These are phyloP conservation scores for Draba incana DNA, from an alignment of 345 rosid species.

Conservation along the genomic window DNA sequence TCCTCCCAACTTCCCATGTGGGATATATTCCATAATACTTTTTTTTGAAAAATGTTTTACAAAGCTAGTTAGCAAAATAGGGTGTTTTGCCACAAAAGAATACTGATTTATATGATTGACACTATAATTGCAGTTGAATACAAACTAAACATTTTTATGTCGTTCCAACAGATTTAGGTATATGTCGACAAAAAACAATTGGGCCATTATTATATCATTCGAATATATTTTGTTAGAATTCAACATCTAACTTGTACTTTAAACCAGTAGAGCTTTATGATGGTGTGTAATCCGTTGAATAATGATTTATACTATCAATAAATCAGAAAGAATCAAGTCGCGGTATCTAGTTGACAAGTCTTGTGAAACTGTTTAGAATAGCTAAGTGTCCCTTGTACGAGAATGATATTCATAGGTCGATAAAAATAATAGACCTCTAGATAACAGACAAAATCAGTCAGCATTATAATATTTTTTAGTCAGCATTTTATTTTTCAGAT, in stretches of 20 bases:
- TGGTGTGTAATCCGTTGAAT: neutral
- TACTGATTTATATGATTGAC: no score
- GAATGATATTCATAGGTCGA: slow-evolving; percentile 12
- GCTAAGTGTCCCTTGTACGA: slow-evolving; percentile 13
- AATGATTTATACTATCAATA: neutral
- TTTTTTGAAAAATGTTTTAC: no score
- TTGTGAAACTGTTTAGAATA: slow-evolving; percentile 6
- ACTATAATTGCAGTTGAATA: no score
- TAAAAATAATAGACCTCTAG: slow-evolving; percentile 1
- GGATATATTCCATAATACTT: no score
- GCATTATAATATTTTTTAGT: neutral
- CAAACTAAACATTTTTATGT: no score
- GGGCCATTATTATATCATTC: no score
- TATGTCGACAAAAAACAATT: no score
- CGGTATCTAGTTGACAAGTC: slow-evolving; percentile 12
- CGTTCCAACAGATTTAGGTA: no score
- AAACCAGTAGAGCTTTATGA: slow-evolving; percentile 1
- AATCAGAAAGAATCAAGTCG: neutral
- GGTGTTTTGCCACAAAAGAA: no score
- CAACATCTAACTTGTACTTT: neutral
- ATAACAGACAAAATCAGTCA: slow-evolving; percentile 19
- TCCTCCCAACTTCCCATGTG: no score
- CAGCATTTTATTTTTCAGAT: neutral
- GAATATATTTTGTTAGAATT: neutral
- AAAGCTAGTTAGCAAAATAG: no score